A percentile compares a stretch with the other conserved stretches of the same genome.
Evolutionary conservation across 2,329 filamentous ascomycete species (phyloP).

Genomic region (Westerdykella aurantiaca): DNA sequence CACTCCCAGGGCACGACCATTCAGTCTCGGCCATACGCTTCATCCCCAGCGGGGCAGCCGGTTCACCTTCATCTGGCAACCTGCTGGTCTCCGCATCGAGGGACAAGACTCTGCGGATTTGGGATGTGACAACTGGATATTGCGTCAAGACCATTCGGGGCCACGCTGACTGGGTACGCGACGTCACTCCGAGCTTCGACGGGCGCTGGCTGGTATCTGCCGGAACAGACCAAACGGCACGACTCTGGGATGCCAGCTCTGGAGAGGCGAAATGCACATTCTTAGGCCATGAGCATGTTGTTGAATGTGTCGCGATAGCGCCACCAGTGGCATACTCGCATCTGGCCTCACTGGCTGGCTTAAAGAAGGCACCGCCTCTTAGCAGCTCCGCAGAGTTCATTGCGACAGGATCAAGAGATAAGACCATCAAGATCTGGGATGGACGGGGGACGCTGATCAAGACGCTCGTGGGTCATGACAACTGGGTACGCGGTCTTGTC

Average conservation of each 20-base stretch:
- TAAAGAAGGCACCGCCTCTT: slow-evolving; percentile 73
- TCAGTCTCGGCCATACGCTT: slow-evolving; percentile 85
- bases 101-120: slow-evolving; percentile 79
- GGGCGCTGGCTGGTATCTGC: slow-evolving; percentile 78
- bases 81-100: slow-evolving; percentile 79
- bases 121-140: slow-evolving; percentile 90
- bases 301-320: slow-evolving; percentile 83
- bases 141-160: slow-evolving; percentile 85
- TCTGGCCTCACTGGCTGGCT: slow-evolving; percentile 68
- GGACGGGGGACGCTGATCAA: slow-evolving; percentile 77
- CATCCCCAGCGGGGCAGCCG: slow-evolving; percentile 74
- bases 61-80: slow-evolving; percentile 73
- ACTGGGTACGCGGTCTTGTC: slow-evolving; percentile 80
- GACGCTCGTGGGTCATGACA: slow-evolving; percentile 81
- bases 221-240: slow-evolving; percentile 73
- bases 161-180: slow-evolving; percentile 86
- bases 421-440: slow-evolving; percentile 87
- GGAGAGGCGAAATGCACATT: slow-evolving; percentile 73
- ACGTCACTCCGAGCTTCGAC: slow-evolving; percentile 75
- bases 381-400: slow-evolving; percentile 78
- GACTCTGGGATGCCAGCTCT: slow-evolving; percentile 77
- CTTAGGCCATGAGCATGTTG: slow-evolving; percentile 77
- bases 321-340: slow-evolving; percentile 73
- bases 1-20: slow-evolving; percentile 85
- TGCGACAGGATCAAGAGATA: slow-evolving; percentile 84